A percentile compares a stretch with the other conserved stretches of the same genome.
These are phyloP conservation scores for Westerdykella ornata DNA, from an alignment of 2,329 filamentous ascomycete genomes.

Conservation along the genomic window DNA sequence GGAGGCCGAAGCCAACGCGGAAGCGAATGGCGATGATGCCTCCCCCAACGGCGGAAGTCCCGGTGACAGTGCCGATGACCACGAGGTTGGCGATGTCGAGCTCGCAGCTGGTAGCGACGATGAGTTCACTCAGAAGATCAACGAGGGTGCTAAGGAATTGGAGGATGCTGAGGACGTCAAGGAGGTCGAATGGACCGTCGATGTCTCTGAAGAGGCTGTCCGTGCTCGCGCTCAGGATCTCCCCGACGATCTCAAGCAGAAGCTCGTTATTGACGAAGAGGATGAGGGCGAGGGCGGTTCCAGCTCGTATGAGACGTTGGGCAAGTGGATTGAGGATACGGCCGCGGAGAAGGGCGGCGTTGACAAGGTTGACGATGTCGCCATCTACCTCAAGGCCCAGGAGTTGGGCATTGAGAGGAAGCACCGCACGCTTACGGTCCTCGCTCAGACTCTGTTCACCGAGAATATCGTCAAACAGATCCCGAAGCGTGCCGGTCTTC, in stretches of 20 bases:
- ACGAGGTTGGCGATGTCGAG: conserved; percentile 58
- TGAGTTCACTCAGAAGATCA: conserved; percentile 74
- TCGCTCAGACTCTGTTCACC: conserved; percentile 90
- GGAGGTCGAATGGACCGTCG: conserved; percentile 91
- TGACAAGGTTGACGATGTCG: conserved; percentile 75
- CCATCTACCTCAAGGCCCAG: conserved; percentile 94
- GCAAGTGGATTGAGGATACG: conserved; percentile 82
- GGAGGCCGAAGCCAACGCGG: conserved; percentile 54
- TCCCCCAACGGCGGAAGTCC: conserved; percentile 54
- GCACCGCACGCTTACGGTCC: conserved; percentile 85
- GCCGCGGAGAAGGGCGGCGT: conserved; percentile 64
- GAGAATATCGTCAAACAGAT: conserved; percentile 86
- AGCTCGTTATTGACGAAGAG: conserved; percentile 75
- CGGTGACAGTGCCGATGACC: conserved; percentile 53
- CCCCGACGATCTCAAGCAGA: conserved; percentile 89
- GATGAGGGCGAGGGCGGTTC: conserved; percentile 73
- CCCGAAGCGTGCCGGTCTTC: conserved; percentile 70
- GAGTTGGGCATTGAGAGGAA: conserved; percentile 91
- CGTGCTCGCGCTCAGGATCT: conserved; percentile 89
- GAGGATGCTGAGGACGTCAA: conserved; percentile 63
- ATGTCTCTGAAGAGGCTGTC: conserved; percentile 92
- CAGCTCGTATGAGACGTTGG: conserved; percentile 81
- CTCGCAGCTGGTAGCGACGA: conserved; percentile 78
- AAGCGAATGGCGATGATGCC: conserved; percentile 44
- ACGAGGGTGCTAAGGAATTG: conserved; percentile 63